A percentile compares a stretch with the other conserved stretches of the same genome.
Conservation (phyloP, 495 filamentous ascomycete genomes). For the Bathelium albidoporum region DNA sequence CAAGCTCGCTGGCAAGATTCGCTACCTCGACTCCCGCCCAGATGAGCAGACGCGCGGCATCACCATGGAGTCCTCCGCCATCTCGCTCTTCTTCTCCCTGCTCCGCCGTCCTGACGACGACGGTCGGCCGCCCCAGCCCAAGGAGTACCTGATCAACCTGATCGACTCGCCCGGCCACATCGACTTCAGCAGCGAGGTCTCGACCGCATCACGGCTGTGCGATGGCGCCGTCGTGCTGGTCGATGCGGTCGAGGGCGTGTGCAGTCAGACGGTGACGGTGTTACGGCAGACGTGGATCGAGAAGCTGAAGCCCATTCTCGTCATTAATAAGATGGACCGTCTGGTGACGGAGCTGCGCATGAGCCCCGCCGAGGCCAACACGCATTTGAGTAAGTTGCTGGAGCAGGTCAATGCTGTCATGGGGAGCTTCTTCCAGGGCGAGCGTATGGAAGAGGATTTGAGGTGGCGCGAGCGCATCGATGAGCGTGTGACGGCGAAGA, state of each 20-base stretch:
- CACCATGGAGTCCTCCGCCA: constrained; percentile 98
- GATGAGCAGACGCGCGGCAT: constrained; percentile 97
- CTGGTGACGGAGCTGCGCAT: constrained; percentile 88
- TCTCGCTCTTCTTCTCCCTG: constrained; percentile 94
- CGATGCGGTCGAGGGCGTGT: constrained; percentile 97
- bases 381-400: constrained; percentile 77
- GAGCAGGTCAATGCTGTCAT: constrained; percentile 97
- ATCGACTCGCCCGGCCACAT: constrained; percentile 98
- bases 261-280: constrained; percentile 96
- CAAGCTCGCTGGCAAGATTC: constrained; percentile 93
- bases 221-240: constrained; percentile 92
- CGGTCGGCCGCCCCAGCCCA: constrained; percentile 55
- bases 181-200: constrained; percentile 97
- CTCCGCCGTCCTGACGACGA: constrained; percentile 59
- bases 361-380: constrained; percentile 79
- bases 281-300: constrained; percentile 93
- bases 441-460: constrained; percentile 97
- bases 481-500: constrained; percentile 54
- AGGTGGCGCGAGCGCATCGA: constrained; percentile 93
- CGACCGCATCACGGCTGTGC: constrained; percentile 85
- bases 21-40: constrained; percentile 91
- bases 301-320: constrained; percentile 83
- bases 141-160: constrained; percentile 92
- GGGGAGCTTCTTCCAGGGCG: constrained; percentile 94
- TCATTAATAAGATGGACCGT: constrained; percentile 97